phyloP scores from a whole-genome alignment of 2,329 filamentous ascomycete species.

The Albifimbria verrucaria region DNA sequence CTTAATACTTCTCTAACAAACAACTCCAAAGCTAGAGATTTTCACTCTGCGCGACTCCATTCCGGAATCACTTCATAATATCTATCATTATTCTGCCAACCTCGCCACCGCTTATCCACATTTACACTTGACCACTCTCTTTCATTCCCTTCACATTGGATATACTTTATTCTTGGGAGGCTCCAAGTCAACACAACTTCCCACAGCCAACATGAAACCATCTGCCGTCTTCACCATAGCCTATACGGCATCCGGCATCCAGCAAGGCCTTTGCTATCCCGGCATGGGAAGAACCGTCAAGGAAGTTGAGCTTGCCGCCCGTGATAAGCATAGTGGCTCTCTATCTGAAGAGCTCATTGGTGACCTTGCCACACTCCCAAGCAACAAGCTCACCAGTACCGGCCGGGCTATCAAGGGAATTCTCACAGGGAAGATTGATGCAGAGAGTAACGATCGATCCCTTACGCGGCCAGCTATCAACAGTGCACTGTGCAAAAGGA shows the following conservation, averaged over 20 bases:
- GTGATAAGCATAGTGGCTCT: conserved; percentile 4
- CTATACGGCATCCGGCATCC: conserved; percentile 13
- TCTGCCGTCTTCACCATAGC: conserved; percentile 14
- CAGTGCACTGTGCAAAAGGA: too few relatives aligned
- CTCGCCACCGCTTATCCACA: too few relatives aligned
- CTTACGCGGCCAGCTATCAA: conserved; percentile 19
- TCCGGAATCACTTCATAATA: too few relatives aligned
- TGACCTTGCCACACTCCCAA: conserved; percentile 30
- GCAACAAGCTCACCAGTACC: conserved; percentile 27
- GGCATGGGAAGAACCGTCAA: conserved; percentile 19
- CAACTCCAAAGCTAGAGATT: too few relatives aligned
- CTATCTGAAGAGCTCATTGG: conserved; percentile 29
- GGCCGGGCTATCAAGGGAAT: conserved; percentile 36
- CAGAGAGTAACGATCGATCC: conserved; percentile 20
- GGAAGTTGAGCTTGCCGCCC: conserved; percentile 15
- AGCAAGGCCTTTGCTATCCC: conserved; percentile 13
- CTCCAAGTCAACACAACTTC: neutral
- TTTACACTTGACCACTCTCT: neutral
- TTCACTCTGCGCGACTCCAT: too few relatives aligned
- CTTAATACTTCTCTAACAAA: too few relatives aligned
- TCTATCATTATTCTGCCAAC: too few relatives aligned
- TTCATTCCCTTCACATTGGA: too few relatives aligned
- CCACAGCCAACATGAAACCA: conserved; percentile 20
- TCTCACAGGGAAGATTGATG: conserved; percentile 26
- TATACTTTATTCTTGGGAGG: too few relatives aligned